Evolutionary conservation across 1,284 basidiomycete species (phyloP).

Genomic region (Apiotrichum gamsii): DNA sequence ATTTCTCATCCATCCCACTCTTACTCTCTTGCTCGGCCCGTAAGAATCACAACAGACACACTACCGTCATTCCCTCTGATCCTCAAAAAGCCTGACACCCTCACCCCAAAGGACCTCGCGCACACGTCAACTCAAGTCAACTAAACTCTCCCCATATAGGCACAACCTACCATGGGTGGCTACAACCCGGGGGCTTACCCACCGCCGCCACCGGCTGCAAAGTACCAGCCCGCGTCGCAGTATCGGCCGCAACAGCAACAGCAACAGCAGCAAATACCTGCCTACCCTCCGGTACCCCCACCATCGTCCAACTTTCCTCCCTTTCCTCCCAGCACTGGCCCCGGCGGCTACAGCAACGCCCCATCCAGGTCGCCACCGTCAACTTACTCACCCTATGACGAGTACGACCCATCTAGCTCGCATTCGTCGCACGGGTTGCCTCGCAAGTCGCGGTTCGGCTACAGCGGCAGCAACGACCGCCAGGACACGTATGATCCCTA

Average conservation of each 20-base stretch:
- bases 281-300: conserved; percentile 16
- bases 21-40: background rate
- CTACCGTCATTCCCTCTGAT: background rate
- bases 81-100: too few relatives aligned
- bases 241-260: background rate
- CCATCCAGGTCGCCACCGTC: too few relatives aligned
- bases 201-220: conserved; percentile 1
- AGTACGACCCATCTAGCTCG: too few relatives aligned
- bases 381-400: conserved; percentile 18
- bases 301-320: conserved; percentile 22
- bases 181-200: conserved; percentile 4
- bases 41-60: background rate
- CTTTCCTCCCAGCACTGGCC: too few relatives aligned
- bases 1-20: background rate
- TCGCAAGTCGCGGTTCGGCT: too few relatives aligned
- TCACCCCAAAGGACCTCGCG: too few relatives aligned
- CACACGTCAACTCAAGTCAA: too few relatives aligned
- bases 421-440: too few relatives aligned
- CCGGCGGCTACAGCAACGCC: background rate
- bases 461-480: too few relatives aligned
- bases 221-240: conserved; percentile 13
- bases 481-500: too few relatives aligned
- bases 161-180: conserved; percentile 23
- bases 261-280: too few relatives aligned
- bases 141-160: too few relatives aligned